Evolutionary conservation across 164 flowering plant species (phyloP), one percentile per base, ranked within the genome.

Genomic region (Umbilicus rupestris): DNA sequence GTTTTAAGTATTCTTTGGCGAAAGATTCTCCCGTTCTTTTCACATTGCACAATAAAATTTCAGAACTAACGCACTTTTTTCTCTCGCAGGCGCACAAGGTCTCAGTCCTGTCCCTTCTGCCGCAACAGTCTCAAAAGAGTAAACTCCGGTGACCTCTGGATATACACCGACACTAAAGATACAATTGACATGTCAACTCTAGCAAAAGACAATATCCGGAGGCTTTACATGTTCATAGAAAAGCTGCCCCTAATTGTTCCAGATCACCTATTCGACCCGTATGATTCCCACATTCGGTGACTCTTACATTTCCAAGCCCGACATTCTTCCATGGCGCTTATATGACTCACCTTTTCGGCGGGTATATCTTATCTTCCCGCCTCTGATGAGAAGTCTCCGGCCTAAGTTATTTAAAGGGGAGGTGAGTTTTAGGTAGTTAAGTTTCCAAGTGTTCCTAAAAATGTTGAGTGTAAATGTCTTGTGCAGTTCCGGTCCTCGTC

Each of bases 91-190:
- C 77, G 83, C 62, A 31, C 81, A 31, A 80, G 87, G 65, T 89
- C 96, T 11, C 83, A 84, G 72, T 89, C 96, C 5, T 89, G 96
- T 72, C 96, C 96, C 17, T 89, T 89, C 70, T 89, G 92, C 62
- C 89, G 96, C 3, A 83, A 85, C 75, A 80, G 83, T 78, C 84
- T 89, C 3, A 84, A 87, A 79, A 82, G 96, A 64, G 96, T 87
- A 60, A 80, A 83, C 72, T 87, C 96, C 0, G 80, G 90, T 39
- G 96, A 89, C 71, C 85, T 89, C 17, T 89, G 96, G 96, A 74
- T 89, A 42, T 78, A 71, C 47, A 81, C 84, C 8, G 90, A 83
- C 71, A 73, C 73, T 78, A 82, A 72, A 71, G 96, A 89, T 60
- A 70, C 79, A 39, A 77, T 87, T 0, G 96, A 89, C 77, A 76